Evolutionary conservation across 1,284 basidiomycete species (phyloP).

Genomic region (Ustilago trichophora): DNA sequence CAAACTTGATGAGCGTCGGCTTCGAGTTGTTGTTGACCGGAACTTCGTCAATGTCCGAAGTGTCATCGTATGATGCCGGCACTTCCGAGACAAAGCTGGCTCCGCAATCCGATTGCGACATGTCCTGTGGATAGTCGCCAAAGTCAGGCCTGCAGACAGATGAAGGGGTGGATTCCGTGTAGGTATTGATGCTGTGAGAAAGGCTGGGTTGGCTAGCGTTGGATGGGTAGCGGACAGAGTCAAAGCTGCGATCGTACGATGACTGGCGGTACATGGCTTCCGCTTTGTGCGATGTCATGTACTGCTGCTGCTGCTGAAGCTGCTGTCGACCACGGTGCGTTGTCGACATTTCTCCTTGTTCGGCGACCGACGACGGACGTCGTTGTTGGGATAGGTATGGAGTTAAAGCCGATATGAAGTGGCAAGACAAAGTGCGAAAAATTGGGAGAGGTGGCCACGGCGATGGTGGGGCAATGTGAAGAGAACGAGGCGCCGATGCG

Average conservation of each 20-base stretch:
- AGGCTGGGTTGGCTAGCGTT: constrained; percentile 39
- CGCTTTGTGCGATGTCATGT: background rate
- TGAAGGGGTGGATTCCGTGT: constrained; percentile 34
- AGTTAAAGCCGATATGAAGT: background rate
- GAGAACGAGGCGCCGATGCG: background rate
- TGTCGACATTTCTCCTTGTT: constrained; percentile 11
- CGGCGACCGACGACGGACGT: too few relatives aligned
- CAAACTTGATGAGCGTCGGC: constrained; percentile 37
- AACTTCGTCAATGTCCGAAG: constrained; percentile 26
- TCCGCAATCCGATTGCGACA: constrained; percentile 22
- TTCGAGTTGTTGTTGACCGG: constrained; percentile 5
- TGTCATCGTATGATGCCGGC: constrained; percentile 30
- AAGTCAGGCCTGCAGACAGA: constrained; percentile 35
- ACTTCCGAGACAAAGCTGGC: constrained; percentile 26
- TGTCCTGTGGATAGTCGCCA: constrained; percentile 20
- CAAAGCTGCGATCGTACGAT: constrained; percentile 21
- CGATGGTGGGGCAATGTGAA: background rate
- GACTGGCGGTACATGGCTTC: constrained; percentile 22
- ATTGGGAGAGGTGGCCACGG: too few relatives aligned
- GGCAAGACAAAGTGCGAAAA: too few relatives aligned
- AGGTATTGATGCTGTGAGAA: constrained; percentile 36
- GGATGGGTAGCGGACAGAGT: constrained; percentile 31
- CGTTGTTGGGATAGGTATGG: too few relatives aligned
- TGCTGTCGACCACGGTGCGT: constrained; percentile 12
- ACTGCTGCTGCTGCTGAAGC: background rate